These are phyloP conservation scores for Pseudogymnoascus destructans DNA, from an alignment of 2,329 filamentous ascomycete genomes.

Conservation along the genomic window DNA sequence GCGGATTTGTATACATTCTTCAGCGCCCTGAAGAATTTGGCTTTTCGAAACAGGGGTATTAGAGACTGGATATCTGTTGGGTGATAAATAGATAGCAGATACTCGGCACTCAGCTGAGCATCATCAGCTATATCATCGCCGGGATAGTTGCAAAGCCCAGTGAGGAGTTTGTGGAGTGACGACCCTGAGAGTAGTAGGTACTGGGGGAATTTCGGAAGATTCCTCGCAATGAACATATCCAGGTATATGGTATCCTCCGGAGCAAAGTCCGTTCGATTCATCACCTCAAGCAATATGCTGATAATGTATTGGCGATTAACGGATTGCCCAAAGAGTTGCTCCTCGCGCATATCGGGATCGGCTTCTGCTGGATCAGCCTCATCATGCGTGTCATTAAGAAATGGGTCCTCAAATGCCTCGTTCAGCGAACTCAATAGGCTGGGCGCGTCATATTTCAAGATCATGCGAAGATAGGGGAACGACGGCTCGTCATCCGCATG, in stretches of 20 bases:
- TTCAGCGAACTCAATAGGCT: conserved; percentile 93
- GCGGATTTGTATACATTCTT: conserved; percentile 78
- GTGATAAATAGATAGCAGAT: conserved; percentile 84
- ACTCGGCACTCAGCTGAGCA: conserved; percentile 93
- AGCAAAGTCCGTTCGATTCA: conserved; percentile 65
- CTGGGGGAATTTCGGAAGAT: conserved; percentile 90
- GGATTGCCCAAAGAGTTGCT: conserved; percentile 53
- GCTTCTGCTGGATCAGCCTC: conserved; percentile 42
- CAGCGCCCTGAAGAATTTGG: conserved; percentile 79
- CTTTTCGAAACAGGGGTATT: conserved; percentile 64
- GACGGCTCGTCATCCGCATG: conserved; percentile 49
- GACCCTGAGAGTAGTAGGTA: conserved; percentile 85
- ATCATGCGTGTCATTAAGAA: conserved; percentile 69
- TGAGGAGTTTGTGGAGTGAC: conserved; percentile 66
- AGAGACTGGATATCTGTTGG: conserved; percentile 67
- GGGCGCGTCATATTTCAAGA: conserved; percentile 77
- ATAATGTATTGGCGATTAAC: conserved; percentile 89
- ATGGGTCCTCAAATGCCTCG: conserved; percentile 91
- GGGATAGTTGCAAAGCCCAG: conserved; percentile 74
- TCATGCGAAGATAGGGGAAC: conserved; percentile 72
- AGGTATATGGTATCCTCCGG: conserved; percentile 80
- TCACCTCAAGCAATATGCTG: conserved; percentile 80
- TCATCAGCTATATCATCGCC: conserved; percentile 73
- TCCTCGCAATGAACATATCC: conserved; percentile 96
- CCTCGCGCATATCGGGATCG: conserved; percentile 41